phyloP scores from a whole-genome alignment of 495 filamentous ascomycete species.

The Penicillium waksmanii region DNA sequence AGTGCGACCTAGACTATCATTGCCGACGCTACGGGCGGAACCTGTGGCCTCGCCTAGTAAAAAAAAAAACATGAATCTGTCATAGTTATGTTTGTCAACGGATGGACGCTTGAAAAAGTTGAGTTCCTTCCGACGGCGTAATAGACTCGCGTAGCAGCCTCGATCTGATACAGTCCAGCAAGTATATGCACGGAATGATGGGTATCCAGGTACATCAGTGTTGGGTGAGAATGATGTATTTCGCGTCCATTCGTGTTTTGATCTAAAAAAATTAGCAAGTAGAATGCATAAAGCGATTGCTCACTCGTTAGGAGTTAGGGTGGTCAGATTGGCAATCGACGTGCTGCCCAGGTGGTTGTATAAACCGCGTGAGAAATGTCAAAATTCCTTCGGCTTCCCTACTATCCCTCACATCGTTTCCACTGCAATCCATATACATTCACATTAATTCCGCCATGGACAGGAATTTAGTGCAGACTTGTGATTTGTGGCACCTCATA shows the following conservation, averaged over 20 bases:
- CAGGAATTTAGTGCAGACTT: slow-evolving; percentile 5
- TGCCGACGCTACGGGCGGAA: neutral
- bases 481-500: slow-evolving; percentile 31
- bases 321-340: too few relatives aligned
- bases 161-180: neutral
- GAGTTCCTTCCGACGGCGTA: slow-evolving; percentile 24
- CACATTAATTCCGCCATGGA: too few relatives aligned
- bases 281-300: too few relatives aligned
- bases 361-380: too few relatives aligned
- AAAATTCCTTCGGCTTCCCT: neutral
- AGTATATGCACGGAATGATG: too few relatives aligned
- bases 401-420: neutral
- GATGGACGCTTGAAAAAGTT: slow-evolving; percentile 4
- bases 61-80: neutral
- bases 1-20: neutral
- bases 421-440: neutral
- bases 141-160: slow-evolving; percentile 3
- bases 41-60: neutral
- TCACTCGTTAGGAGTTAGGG: too few relatives aligned
- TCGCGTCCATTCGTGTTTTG: too few relatives aligned
- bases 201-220: too few relatives aligned
- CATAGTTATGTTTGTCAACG: neutral
- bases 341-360: too few relatives aligned
- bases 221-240: too few relatives aligned
- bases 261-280: too few relatives aligned